Percentiles rank a stretch among this genome's conserved stretches.
Conservation (phyloP, 1,284 basidiomycete genomes). For the Xanthoconium separans region DNA sequence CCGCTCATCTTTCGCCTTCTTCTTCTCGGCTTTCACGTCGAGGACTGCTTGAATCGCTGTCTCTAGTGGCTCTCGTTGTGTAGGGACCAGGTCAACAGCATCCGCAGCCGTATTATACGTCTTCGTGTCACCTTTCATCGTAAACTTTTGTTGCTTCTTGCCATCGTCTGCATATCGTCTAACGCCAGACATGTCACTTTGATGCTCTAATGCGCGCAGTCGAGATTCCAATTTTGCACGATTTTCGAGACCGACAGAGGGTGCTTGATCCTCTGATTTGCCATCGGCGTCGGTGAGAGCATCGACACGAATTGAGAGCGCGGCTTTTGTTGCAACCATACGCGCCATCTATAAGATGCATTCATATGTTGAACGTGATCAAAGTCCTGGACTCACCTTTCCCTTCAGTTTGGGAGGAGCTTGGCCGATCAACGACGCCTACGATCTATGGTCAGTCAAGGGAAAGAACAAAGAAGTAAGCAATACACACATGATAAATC, state of each 20-base stretch:
- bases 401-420: constrained; percentile 98
- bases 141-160: constrained; percentile 75
- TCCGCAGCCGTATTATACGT: constrained; percentile 85
- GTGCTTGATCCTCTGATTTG: constrained; percentile 80
- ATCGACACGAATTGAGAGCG: constrained; percentile 95
- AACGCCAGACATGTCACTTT: constrained; percentile 67
- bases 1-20: constrained; percentile 77
- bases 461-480: background rate
- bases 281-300: constrained; percentile 91
- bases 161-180: constrained; percentile 61
- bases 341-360: constrained; percentile 79
- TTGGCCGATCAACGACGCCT: constrained; percentile 95
- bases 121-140: constrained; percentile 72
- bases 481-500: constrained; percentile 84
- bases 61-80: constrained; percentile 77
- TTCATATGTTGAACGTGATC: constrained; percentile 1
- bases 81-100: constrained; percentile 75
- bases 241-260: constrained; percentile 89
- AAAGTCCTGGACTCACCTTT: constrained; percentile 55
- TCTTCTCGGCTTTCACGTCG: constrained; percentile 79
- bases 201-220: constrained; percentile 84
- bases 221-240: constrained; percentile 95
- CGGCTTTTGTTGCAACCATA: constrained; percentile 98
- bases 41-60: constrained; percentile 62
- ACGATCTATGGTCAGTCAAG: constrained; percentile 7